Evolutionary conservation across 2,329 filamentous ascomycete genomes (phyloP).

Genomic region (Lachnellula arida): DNA sequence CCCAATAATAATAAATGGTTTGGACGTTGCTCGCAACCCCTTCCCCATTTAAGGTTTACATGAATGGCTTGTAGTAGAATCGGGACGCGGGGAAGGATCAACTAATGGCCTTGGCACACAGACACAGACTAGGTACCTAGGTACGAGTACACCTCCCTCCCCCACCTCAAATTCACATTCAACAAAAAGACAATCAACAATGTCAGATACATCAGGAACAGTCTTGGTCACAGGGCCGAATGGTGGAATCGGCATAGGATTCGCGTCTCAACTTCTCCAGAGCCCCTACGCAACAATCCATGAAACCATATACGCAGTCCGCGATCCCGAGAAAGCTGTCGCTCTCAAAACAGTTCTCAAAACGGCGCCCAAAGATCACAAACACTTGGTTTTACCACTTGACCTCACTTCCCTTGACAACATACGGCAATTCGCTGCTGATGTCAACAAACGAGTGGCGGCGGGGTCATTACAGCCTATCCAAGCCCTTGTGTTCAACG

Average conservation of each 20-base stretch:
- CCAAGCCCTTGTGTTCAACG: slow-evolving; percentile 24
- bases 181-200: too few relatives aligned
- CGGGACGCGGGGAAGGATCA: too few relatives aligned
- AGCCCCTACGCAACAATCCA: slow-evolving; percentile 4
- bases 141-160: too few relatives aligned
- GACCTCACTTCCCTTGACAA: slow-evolving; percentile 13
- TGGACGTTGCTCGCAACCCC: too few relatives aligned
- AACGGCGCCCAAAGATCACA: slow-evolving; percentile 1
- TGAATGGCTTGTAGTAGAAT: too few relatives aligned
- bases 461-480: slow-evolving; percentile 19
- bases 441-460: slow-evolving; percentile 22
- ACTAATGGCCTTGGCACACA: too few relatives aligned
- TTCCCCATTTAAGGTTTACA: too few relatives aligned
- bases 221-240: slow-evolving; percentile 12
- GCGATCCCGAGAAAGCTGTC: slow-evolving; percentile 6
- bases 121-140: too few relatives aligned
- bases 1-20: too few relatives aligned
- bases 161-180: too few relatives aligned
- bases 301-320: slow-evolving; percentile 14
- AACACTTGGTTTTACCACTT: slow-evolving; percentile 5
- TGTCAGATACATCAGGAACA: too few relatives aligned
- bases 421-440: slow-evolving; percentile 11
- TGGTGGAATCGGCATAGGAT: slow-evolving; percentile 14
- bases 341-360: slow-evolving; percentile 7
- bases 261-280: slow-evolving; percentile 9